Evolutionary conservation across 805 yeast species (phyloP).

Genomic region (Suhomyces xylopsoci): DNA sequence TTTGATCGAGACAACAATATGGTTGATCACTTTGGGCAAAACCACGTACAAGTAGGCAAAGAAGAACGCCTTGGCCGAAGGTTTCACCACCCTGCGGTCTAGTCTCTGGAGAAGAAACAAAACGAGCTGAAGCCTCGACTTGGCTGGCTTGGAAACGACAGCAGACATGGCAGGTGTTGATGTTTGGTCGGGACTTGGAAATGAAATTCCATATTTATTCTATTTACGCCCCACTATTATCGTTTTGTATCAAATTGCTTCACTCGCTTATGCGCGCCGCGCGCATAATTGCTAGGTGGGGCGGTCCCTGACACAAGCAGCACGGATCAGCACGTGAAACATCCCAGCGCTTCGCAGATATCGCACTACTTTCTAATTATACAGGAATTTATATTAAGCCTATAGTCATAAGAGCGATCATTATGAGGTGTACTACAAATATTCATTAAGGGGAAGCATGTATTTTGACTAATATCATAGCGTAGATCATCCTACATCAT

Average conservation of each 20-base stretch:
- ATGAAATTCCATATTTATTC: background rate
- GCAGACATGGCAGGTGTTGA: background rate
- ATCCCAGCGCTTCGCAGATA: too few species aligned
- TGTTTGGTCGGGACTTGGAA: background rate
- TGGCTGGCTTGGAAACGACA: background rate
- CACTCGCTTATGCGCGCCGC: background rate
- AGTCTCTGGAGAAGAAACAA: background rate
- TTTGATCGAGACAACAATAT: conserved; percentile 10
- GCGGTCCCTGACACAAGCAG: background rate
- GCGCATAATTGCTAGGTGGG: background rate
- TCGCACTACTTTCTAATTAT: too few species aligned
- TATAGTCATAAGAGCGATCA: too few species aligned
- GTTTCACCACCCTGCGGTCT: conserved; percentile 1
- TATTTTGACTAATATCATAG: too few species aligned
- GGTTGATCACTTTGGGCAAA: conserved; percentile 27
- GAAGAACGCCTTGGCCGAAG: conserved; percentile 29
- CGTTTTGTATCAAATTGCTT: background rate
- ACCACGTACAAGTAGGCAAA: conserved; percentile 33
- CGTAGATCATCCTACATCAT: too few species aligned
- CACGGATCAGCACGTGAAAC: too few species aligned
- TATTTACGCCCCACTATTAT: background rate
- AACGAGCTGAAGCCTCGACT: background rate
- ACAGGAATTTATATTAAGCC: too few species aligned
- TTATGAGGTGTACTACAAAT: too few species aligned
- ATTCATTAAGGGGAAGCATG: too few species aligned